Evolutionary conservation across 2,329 filamentous ascomycete genomes (phyloP).

Genomic region (Aspergillus alliaceus): DNA sequence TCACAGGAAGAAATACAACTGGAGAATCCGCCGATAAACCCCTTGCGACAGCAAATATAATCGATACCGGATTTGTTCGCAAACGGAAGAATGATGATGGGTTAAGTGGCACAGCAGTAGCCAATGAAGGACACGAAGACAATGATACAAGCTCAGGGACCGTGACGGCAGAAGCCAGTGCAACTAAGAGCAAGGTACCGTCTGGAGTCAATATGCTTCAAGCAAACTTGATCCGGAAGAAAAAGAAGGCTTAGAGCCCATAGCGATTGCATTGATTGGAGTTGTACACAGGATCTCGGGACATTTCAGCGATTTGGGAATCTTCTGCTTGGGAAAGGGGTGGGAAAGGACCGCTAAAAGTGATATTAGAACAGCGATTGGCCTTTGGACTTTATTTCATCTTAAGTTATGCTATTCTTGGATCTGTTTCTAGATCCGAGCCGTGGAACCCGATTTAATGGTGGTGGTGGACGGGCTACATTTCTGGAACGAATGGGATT

Average conservation of each 20-base stretch:
- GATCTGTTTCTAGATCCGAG: neutral
- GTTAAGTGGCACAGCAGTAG: slow-evolving; percentile 7
- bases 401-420: neutral
- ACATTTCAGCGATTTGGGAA: neutral
- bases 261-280: slow-evolving; percentile 4
- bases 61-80: slow-evolving; percentile 33
- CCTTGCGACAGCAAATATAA: slow-evolving; percentile 22
- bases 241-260: slow-evolving; percentile 36
- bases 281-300: neutral
- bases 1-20: slow-evolving; percentile 30
- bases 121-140: neutral
- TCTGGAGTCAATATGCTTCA: slow-evolving; percentile 39
- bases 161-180: slow-evolving; percentile 3
- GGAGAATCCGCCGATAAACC: slow-evolving; percentile 13
- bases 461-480: neutral
- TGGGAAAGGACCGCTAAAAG: neutral
- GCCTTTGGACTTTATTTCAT: neutral
- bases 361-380: neutral
- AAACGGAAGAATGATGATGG: slow-evolving; percentile 38
- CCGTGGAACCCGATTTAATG: neutral
- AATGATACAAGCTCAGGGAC: neutral
- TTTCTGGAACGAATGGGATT: neutral
- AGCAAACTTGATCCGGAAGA: slow-evolving; percentile 40
- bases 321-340: neutral
- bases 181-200: slow-evolving; percentile 5